phyloP scores from a whole-genome alignment of 371 early-diverging fungal genomes.

The Rhizopus stolonifer region DNA sequence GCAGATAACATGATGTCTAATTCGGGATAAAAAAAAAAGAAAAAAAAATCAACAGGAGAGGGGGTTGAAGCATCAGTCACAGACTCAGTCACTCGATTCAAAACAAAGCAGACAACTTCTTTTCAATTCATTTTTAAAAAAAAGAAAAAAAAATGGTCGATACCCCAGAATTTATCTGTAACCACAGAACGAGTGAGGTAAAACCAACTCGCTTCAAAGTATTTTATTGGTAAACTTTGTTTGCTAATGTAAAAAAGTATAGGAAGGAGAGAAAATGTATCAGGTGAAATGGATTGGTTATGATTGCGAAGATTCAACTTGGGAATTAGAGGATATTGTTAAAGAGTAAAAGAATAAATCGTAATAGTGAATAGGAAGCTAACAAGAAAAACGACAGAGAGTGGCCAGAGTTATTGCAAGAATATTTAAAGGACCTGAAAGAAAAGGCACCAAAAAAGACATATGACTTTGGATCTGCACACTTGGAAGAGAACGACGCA shows the following conservation, averaged over 20 bases:
- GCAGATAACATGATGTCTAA: slow-evolving; percentile 39
- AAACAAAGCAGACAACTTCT: not conserved
- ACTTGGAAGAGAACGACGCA: not conserved
- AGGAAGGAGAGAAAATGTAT: slow-evolving; percentile 18
- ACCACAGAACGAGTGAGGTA: slow-evolving; percentile 10
- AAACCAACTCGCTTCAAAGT: not conserved
- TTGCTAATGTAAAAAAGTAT: not conserved
- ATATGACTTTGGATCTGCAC: no score
- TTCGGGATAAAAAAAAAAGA: slow-evolving; percentile 4
- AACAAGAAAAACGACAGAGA: no score
- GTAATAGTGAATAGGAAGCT: no score
- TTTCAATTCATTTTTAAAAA: not conserved
- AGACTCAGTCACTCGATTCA: not conserved
- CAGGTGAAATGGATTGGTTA: slow-evolving; percentile 28
- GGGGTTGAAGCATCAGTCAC: not conserved
- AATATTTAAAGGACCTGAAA: not conserved
- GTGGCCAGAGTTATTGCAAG: slow-evolving; percentile 15
- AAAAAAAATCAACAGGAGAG: not conserved
- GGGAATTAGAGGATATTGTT: slow-evolving; percentile 23
- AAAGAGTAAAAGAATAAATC: not conserved
- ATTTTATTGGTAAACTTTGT: not conserved
- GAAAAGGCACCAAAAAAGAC: not conserved
- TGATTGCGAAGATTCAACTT: slow-evolving; percentile 21
- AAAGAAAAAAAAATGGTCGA: slow-evolving; percentile 6
- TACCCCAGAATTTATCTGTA: slow-evolving; percentile 21